Conservation (phyloP, 2,329 filamentous ascomycete species). For the Trichoderma sp. region DNA sequence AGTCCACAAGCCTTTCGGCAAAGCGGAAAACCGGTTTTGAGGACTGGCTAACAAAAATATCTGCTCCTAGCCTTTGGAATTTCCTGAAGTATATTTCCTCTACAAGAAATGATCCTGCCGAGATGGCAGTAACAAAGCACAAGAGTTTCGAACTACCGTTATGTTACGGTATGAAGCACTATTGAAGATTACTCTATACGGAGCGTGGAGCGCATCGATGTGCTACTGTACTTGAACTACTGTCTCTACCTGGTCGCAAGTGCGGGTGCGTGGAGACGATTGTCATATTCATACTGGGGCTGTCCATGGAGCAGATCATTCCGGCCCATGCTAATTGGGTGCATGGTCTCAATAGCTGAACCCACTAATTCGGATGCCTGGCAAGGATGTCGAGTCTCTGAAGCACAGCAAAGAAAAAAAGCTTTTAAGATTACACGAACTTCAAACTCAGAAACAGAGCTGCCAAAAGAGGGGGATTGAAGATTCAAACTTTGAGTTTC, state of each 20-base stretch:
- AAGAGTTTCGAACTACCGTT: background rate
- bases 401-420: background rate
- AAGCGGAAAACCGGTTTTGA: conserved; percentile 3
- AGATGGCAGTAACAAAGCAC: background rate
- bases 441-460: background rate
- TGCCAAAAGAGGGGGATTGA: background rate
- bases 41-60: background rate
- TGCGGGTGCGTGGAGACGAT: conserved; percentile 14
- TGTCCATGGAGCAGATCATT: conserved; percentile 34
- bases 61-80: conserved; percentile 1
- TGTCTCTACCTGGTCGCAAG: background rate
- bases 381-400: conserved; percentile 30
- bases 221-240: background rate
- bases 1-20: background rate
- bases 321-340: conserved; percentile 34
- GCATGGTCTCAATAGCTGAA: conserved; percentile 33
- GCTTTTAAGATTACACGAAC: conserved; percentile 13
- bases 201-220: conserved; percentile 1
- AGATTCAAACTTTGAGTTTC: background rate
- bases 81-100: background rate
- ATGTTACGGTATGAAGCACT: background rate
- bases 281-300: conserved; percentile 20
- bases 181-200: conserved; percentile 12
- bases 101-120: background rate
- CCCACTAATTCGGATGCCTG: conserved; percentile 30